Conservation (phyloP, 1,284 basidiomycete species). For the Ustilago sp. region DNA sequence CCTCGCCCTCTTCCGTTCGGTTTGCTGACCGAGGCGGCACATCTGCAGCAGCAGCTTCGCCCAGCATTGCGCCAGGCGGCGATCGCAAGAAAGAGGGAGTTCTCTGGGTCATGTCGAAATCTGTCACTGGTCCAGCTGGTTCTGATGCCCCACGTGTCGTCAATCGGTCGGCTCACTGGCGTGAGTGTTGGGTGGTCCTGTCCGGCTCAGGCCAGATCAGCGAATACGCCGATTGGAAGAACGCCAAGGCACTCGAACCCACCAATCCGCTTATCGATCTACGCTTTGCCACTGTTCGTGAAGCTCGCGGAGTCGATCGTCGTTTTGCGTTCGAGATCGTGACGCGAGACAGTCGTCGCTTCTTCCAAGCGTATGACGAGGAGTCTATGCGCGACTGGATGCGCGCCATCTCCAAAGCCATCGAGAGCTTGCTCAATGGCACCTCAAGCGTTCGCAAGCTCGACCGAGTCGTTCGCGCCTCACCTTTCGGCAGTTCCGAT, state of each 20-base stretch:
- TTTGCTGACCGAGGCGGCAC: background rate
- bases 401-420: conserved; percentile 72
- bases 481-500: conserved; percentile 29
- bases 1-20: background rate
- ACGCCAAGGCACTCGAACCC: conserved; percentile 53
- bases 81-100: conserved; percentile 63
- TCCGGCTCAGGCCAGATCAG: conserved; percentile 59
- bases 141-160: conserved; percentile 56
- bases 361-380: conserved; percentile 73
- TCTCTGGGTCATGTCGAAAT: conserved; percentile 58
- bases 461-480: conserved; percentile 49
- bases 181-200: conserved; percentile 62
- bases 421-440: conserved; percentile 73
- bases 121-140: conserved; percentile 43
- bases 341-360: conserved; percentile 71
- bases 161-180: conserved; percentile 52
- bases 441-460: conserved; percentile 62
- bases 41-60: background rate
- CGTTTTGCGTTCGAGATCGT: conserved; percentile 72
- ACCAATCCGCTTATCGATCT: conserved; percentile 61
- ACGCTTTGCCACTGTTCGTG: conserved; percentile 66
- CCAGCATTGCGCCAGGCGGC: conserved; percentile 7
- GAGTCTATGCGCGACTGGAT: conserved; percentile 73
- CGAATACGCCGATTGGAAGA: conserved; percentile 63
- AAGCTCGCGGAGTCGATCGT: conserved; percentile 60